These are phyloP conservation scores for Eucalyptus guilfoylei DNA, from an alignment of 345 rosid genomes.

Conservation along the genomic window DNA sequence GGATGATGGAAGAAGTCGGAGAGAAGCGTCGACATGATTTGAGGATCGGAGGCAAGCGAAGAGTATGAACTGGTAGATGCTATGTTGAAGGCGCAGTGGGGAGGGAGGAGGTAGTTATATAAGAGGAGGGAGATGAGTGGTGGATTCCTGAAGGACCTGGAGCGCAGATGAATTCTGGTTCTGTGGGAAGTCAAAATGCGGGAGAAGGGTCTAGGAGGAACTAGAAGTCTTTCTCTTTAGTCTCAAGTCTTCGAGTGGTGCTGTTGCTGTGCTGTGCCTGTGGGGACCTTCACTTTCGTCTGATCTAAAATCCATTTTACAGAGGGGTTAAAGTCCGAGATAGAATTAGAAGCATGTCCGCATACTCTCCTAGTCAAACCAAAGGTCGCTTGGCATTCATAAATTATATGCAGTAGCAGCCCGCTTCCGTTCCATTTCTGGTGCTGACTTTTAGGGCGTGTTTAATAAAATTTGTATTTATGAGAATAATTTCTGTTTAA, in stretches of 20 bases:
- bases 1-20: background rate
- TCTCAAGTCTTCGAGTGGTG: no score
- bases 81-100: background rate
- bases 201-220: background rate
- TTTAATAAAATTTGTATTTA: no score
- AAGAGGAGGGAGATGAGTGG: background rate
- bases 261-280: background rate
- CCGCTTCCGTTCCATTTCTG: accelerated
- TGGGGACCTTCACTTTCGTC: background rate
- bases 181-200: background rate
- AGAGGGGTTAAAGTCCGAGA: background rate
- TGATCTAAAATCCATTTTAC: background rate
- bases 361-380: background rate
- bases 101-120: background rate
- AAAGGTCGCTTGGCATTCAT: background rate
- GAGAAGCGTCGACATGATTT: background rate
- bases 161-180: background rate
- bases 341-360: background rate
- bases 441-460: no score
- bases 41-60: background rate
- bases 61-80: background rate
- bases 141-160: background rate
- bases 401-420: background rate
- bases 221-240: background rate
- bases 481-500: no score